phyloP scores from a whole-genome alignment of 2,329 filamentous ascomycete genomes.

The Alternaria solani region DNA sequence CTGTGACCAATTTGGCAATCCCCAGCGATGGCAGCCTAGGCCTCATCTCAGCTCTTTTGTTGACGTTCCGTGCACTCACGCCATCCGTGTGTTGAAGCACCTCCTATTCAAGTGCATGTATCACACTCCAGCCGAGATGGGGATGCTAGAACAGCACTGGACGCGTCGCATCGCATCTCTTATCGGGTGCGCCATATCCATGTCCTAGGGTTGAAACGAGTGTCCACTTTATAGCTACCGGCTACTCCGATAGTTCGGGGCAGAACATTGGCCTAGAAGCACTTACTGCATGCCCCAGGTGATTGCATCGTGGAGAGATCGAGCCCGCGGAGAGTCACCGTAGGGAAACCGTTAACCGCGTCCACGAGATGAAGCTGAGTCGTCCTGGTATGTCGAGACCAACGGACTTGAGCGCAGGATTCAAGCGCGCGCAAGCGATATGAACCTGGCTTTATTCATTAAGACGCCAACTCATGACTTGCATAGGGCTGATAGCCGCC shows the following conservation, averaged over 20 bases:
- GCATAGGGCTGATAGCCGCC: slow-evolving; percentile 4
- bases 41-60: slow-evolving; percentile 8
- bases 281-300: background rate
- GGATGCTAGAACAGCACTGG: background rate
- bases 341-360: background rate
- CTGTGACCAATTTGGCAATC: background rate
- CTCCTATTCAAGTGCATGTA: background rate
- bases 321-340: background rate
- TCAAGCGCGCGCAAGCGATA: background rate
- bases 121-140: background rate
- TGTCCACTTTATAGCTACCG: slow-evolving; percentile 7
- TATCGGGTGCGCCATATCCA: background rate
- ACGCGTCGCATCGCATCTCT: background rate
- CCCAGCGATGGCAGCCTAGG: background rate
- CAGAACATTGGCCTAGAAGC: background rate
- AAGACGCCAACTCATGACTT: background rate
- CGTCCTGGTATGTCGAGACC: background rate
- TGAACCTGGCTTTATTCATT: background rate
- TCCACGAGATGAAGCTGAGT: background rate
- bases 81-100: background rate
- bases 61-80: background rate
- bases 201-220: background rate
- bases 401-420: background rate
- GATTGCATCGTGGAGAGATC: background rate
- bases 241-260: slow-evolving; percentile 12